Evolutionary conservation across 176 grass and related monocot genomes (phyloP), one percentile per base, ranked within the genome.

Genomic region (Eremochloa ophiuroides): DNA sequence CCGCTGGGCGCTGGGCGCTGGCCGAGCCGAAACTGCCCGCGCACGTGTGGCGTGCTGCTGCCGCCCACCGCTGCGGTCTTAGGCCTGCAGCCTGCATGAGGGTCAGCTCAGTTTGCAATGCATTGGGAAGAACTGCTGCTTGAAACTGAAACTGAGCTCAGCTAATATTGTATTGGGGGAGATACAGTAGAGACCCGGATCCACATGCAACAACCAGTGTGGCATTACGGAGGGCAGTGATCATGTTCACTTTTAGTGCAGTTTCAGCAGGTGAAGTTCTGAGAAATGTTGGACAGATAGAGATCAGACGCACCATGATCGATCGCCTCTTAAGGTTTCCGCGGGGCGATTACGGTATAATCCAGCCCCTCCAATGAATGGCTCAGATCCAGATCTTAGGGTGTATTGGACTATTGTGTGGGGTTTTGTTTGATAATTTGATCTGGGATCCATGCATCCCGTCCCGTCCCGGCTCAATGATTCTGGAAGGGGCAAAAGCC

Each of bases 171-270:
- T 18, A 81, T n/a, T n/a, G n/a, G n/a, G n/a, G n/a, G n/a, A n/a
- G n/a, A n/a, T n/a, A n/a, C n/a, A n/a, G n/a, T n/a, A n/a, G 78
- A 82, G 78, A 82, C 86, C 74, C 73, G 74, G 78, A 89, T 86
- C 66, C 66, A 78, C 59, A 73, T 60, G 66, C 71, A 46, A 48
- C n/a, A 74, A 46, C 5, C 18, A 73, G 62, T 68, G 85, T 43
- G 65, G 46, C 28, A 15, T 53, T 65, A 40, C 3, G 80, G 74
- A 73, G n/a, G 48, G 23, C 85, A 38, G 28, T 39, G 77, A 85
- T 89, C 72, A 15, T 66, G 72, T 44, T 51, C 33, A 43, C 30
- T 48, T 80, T 48, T 80, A 81, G 55, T 59, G 48, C 67, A 76
- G 63, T 40, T 16, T 68, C 16, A 23, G 15, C 4, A 37, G 42